These are phyloP conservation scores for Didymella pomorum DNA, from an alignment of 2,329 filamentous ascomycete genomes.

Conservation along the genomic window DNA sequence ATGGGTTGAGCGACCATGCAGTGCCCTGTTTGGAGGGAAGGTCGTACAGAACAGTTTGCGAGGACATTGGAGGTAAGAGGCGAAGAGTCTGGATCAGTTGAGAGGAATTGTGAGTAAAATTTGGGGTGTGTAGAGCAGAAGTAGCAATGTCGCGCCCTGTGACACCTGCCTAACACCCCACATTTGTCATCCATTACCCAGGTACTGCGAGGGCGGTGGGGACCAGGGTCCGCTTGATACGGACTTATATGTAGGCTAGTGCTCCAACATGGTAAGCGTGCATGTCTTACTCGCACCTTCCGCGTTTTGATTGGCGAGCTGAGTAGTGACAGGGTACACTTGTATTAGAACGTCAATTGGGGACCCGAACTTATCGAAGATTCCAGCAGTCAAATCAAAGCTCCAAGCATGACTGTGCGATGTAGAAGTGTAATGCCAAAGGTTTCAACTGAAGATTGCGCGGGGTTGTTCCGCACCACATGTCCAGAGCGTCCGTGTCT, in stretches of 20 bases:
- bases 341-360: not conserved
- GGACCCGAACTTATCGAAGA: not conserved
- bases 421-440: not conserved
- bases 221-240: slow-evolving; percentile 1
- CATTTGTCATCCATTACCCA: slow-evolving; percentile 10
- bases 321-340: not conserved
- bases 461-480: not conserved
- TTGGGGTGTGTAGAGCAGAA: not conserved
- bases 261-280: not conserved
- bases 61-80: slow-evolving; percentile 26
- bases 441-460: not conserved
- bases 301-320: not conserved
- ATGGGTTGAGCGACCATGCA: slow-evolving; percentile 73
- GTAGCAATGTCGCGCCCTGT: not conserved
- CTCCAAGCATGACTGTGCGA: not conserved
- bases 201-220: slow-evolving; percentile 13
- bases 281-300: not conserved
- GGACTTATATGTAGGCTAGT: slow-evolving; percentile 3
- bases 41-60: slow-evolving; percentile 67
- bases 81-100: not conserved
- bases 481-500: not conserved
- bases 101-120: not conserved
- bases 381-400: not conserved
- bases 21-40: slow-evolving; percentile 63
- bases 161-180: not conserved